Evolutionary conservation across 768 basidiomycete species (phyloP).

Genomic region (Lactarius sp.): DNA sequence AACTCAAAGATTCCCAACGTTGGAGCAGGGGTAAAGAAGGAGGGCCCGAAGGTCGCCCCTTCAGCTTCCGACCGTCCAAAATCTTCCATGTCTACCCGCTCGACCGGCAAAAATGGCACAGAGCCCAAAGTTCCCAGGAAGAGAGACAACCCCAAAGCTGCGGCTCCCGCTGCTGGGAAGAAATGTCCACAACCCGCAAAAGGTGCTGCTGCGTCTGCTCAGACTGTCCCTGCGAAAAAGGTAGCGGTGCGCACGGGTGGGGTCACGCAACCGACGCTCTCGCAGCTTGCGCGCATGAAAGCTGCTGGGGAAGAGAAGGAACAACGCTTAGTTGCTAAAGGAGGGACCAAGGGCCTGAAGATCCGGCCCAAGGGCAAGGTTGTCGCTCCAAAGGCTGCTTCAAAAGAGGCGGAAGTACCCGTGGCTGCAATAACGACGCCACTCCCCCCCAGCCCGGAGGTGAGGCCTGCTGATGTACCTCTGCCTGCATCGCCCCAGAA

Average conservation of each 20-base stretch:
- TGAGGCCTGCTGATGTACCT: conserved; percentile 17
- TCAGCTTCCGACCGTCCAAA: conserved; percentile 7
- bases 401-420: conserved; percentile 8
- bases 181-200: conserved; percentile 5
- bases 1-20: neutral
- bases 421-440: conserved; percentile 5
- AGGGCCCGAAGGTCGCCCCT: neutral
- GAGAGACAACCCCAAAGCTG: neutral
- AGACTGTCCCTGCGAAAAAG: conserved; percentile 7
- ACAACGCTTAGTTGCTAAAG: conserved; percentile 13
- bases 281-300: conserved; percentile 26
- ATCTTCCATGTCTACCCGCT: conserved; percentile 7
- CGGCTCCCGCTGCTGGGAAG: neutral
- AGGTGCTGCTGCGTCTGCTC: neutral
- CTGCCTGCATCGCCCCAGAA: conserved; percentile 18
- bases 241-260: conserved; percentile 18
- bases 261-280: conserved; percentile 25
- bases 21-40: neutral
- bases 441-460: conserved; percentile 14
- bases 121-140: conserved; percentile 1
- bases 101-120: neutral
- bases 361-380: conserved; percentile 2
- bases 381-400: neutral
- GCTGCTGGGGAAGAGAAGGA: conserved; percentile 19
- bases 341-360: conserved; percentile 5